These are phyloP conservation scores for Podaxis rugospora DNA, from an alignment of 768 basidiomycete genomes.

Conservation along the genomic window DNA sequence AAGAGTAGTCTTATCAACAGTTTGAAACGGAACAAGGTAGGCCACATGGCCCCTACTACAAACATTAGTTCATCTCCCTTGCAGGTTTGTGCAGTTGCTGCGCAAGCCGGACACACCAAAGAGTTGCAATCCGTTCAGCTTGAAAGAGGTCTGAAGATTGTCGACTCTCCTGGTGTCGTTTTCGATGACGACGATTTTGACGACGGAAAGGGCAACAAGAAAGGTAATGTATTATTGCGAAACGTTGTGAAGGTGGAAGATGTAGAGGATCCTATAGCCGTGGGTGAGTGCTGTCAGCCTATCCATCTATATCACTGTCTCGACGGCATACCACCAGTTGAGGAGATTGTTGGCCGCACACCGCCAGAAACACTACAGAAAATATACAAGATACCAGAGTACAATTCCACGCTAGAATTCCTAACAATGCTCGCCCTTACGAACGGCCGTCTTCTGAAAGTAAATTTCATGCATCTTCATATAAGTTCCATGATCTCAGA, in stretches of 20 bases:
- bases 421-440: conserved; percentile 85
- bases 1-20: conserved; percentile 95
- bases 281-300: conserved; percentile 51
- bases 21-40: conserved; percentile 76
- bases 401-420: conserved; percentile 71
- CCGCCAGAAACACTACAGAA: conserved; percentile 67
- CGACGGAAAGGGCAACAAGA: conserved; percentile 40
- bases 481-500: background rate
- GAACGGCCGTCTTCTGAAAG: conserved; percentile 82
- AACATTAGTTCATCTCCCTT: background rate
- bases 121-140: conserved; percentile 88
- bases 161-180: conserved; percentile 98
- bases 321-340: conserved; percentile 47
- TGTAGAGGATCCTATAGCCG: conserved; percentile 83
- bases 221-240: conserved; percentile 67
- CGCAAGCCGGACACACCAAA: conserved; percentile 92
- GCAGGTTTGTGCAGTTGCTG: conserved; percentile 89
- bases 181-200: conserved; percentile 73
- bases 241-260: conserved; percentile 92
- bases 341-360: conserved; percentile 78
- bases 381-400: conserved; percentile 82
- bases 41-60: conserved; percentile 12
- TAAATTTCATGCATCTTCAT: conserved; percentile 17
- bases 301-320: background rate
- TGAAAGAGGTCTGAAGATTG: conserved; percentile 86